phyloP scores from a whole-genome alignment of 2,329 filamentous ascomycete species.

The Trichoderma arundinaceum region DNA sequence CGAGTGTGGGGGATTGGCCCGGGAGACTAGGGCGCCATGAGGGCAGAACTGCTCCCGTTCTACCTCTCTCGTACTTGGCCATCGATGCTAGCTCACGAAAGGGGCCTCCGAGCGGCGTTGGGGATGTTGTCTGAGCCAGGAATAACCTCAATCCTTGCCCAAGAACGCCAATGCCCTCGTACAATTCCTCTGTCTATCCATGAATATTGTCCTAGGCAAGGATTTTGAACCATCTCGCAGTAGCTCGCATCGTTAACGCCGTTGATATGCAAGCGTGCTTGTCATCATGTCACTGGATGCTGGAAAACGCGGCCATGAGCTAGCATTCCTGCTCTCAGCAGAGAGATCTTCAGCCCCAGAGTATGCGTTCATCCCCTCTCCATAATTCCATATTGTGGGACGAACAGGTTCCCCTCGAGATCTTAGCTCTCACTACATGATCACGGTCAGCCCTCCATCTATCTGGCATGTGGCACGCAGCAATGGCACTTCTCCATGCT shows the following conservation, averaged over 20 bases:
- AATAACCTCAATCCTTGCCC: neutral
- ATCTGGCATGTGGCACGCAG: conserved; percentile 6
- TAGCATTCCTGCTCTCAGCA: neutral
- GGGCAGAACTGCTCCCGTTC: neutral
- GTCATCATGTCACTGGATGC: conserved; percentile 2
- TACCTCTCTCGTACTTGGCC: neutral
- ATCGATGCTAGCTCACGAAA: neutral
- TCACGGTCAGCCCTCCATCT: conserved; percentile 1
- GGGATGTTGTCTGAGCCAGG: neutral
- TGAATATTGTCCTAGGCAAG: neutral
- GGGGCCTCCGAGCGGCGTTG: neutral
- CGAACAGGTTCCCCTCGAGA: conserved; percentile 8
- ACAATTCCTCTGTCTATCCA: neutral
- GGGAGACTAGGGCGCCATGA: conserved; percentile 21
- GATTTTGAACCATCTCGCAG: neutral
- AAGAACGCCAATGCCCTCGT: neutral
- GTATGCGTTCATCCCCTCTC: neutral
- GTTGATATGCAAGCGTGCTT: neutral
- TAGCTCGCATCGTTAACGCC: conserved; percentile 5
- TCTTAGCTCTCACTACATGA: conserved; percentile 19
- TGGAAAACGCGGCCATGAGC: neutral
- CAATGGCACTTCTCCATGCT: neutral
- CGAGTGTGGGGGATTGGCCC: conserved; percentile 19
- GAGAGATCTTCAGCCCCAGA: conserved; percentile 9
- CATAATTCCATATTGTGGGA: neutral